phyloP scores from a whole-genome alignment of 2,329 filamentous ascomycete species.

The Dactylellina haptotyla region DNA sequence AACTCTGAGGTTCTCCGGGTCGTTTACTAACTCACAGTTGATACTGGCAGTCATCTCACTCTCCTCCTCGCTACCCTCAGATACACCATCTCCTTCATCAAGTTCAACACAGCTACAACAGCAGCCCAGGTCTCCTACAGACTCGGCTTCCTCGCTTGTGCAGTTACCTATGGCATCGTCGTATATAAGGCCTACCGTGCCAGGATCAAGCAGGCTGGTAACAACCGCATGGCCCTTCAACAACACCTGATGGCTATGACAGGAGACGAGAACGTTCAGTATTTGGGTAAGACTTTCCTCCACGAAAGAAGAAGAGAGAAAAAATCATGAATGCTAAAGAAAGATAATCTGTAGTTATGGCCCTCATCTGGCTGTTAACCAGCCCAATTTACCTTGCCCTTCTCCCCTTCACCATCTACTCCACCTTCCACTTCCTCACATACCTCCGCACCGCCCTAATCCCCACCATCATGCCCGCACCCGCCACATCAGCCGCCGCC shows the following conservation, averaged over 20 bases:
- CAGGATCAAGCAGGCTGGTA: conserved; percentile 70
- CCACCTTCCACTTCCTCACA: conserved; percentile 96
- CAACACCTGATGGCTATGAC: conserved; percentile 73
- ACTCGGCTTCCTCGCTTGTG: conserved; percentile 86
- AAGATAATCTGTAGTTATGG: conserved; percentile 73
- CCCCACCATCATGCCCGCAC: conserved; percentile 80
- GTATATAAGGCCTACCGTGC: conserved; percentile 97
- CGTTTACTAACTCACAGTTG: conserved; percentile 28
- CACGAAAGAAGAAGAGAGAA: conserved; percentile 54
- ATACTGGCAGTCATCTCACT: conserved; percentile 76
- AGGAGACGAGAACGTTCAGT: conserved; percentile 96
- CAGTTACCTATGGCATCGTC: conserved; percentile 94
- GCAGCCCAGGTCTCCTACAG: conserved; percentile 88
- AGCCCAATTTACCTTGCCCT: conserved; percentile 90
- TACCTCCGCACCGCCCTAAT: conserved; percentile 95
- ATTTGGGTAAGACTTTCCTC: conserved; percentile 76
- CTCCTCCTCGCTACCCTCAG: conserved; percentile 84
- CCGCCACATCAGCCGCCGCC: conserved; percentile 61
- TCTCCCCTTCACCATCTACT: conserved; percentile 95
- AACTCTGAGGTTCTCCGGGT: conserved; percentile 37
- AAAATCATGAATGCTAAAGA: neutral
- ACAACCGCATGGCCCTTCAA: conserved; percentile 68
- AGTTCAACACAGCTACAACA: conserved; percentile 83
- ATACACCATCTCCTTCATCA: conserved; percentile 85
- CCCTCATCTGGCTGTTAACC: conserved; percentile 91